Evolutionary conservation across 2,329 filamentous ascomycete species (phyloP).

Genomic region (Sclerotinia trifoliorum): DNA sequence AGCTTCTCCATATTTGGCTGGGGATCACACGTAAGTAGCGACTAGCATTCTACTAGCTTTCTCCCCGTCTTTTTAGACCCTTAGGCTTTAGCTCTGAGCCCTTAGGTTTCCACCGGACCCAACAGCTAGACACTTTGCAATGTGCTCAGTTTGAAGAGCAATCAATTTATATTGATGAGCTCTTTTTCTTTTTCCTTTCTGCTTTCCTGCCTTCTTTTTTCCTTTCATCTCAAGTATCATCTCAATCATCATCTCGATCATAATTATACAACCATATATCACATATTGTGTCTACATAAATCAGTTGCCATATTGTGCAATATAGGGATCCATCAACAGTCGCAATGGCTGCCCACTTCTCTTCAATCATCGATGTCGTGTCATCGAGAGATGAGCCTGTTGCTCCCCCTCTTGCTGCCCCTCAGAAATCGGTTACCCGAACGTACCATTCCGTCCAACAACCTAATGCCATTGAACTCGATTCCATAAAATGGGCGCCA

Average conservation of each 20-base stretch:
- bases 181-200: neutral
- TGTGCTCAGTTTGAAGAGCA: neutral
- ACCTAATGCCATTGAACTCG: slow-evolving; percentile 34
- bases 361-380: neutral
- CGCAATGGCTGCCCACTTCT: slow-evolving; percentile 12
- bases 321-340: neutral
- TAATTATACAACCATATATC: neutral
- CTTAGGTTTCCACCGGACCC: neutral
- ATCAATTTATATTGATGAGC: neutral
- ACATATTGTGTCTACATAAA: neutral
- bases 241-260: neutral
- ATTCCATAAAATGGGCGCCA: slow-evolving; percentile 26
- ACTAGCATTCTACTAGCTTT: neutral
- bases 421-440: slow-evolving; percentile 35
- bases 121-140: neutral
- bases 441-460: slow-evolving; percentile 38
- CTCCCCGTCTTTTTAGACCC: neutral
- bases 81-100: neutral
- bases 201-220: neutral
- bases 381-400: slow-evolving; percentile 18
- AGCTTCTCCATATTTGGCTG: neutral
- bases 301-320: neutral
- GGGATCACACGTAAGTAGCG: neutral
- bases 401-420: slow-evolving; percentile 32
- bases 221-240: no score